Base-by-base conservation (phyloP, 768 basidiomycete genomes). In the Lentinula lateritia region DNA sequence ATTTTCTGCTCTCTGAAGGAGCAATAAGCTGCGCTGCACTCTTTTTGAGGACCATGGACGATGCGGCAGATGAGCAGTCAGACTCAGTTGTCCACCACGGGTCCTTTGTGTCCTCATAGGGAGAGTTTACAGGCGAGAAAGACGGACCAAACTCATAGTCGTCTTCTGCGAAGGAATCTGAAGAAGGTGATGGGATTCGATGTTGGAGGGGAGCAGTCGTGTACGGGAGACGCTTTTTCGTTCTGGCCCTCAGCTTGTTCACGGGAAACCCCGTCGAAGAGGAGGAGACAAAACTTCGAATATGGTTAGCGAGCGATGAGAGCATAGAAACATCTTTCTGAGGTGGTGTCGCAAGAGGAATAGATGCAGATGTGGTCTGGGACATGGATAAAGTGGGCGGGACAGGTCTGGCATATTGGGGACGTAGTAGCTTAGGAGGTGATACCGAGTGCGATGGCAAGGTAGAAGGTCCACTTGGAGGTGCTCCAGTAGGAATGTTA, bases 1-100 rank as follows among this genome's bases (percentile, higher is more conserved):
- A 18, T 56, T 56, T 41, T 28, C 20, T 13, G 8, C 55, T 41
- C 41, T 28, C 23, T 7, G 55, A 43, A 42, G 55, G 10, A 43
- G 55, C 55, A 34, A 56, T 56, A 15, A 15, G 12, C 41, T 56
- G 55, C 38, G 55, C 55, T 32, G 39, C 39, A n/a, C 55, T 56
- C 41, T 43, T 41, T 56, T 56, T 41, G 55, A 12, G 38, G 23
- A 56, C 39, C 2, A 39, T 9, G 13, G 55, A 43, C 16, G 53
- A 54, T 16, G 16, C 38, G 28, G 50, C 34, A 35, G 41, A 28
- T 7, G 55, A 56, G 20, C 12, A 20, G 28, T 41, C 39, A 7
- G 55, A 56, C 13, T 56, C 55, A 9, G 55, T 56, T 6, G 43
- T 23, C 55, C 55, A 56, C 55, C 55, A 56, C 8, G 23, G 15